Evolutionary conservation across 306 rosid species (phyloP).

Genomic region (Begonia loranthoides): DNA sequence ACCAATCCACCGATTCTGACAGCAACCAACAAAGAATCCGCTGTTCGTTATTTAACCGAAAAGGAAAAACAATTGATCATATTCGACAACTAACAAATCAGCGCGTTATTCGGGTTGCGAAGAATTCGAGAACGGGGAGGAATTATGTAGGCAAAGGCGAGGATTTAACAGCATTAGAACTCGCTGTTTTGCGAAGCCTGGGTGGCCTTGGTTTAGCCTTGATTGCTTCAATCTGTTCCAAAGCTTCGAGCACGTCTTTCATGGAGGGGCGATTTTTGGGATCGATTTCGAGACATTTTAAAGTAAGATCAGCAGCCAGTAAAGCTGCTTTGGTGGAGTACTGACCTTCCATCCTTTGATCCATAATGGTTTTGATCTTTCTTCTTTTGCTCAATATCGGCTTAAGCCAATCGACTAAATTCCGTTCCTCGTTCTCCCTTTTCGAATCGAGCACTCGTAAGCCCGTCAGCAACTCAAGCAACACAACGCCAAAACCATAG

Average conservation of each 20-base stretch:
- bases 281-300: conserved; percentile 42
- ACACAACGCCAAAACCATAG: conserved; percentile 81
- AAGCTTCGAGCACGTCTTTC: conserved; percentile 47
- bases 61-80: no score
- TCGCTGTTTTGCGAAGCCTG: no score
- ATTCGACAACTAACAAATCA: no score
- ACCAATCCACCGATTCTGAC: no score
- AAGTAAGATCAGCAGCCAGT: conserved; percentile 35
- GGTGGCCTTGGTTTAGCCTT: conserved; percentile 10
- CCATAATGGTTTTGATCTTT: conserved; percentile 41
- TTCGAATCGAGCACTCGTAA: conserved; percentile 36
- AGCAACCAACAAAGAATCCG: no score
- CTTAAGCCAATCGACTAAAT: conserved; percentile 65
- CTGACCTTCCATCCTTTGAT: conserved; percentile 47
- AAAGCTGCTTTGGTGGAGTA: conserved; percentile 46
- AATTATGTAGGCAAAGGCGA: no score
- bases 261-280: conserved; percentile 67
- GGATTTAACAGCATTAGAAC: no score
- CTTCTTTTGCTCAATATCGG: conserved; percentile 30
- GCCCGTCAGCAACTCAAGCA: conserved; percentile 76
- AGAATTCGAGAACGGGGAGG: no score
- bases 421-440: conserved; percentile 33
- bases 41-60: no score
- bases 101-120: no score
- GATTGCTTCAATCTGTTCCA: conserved; percentile 35